A percentile compares a stretch with the other conserved stretches of the same genome.
Evolutionary conservation across 805 yeast species (phyloP).

Genomic region (Nakazawaea populi): DNA sequence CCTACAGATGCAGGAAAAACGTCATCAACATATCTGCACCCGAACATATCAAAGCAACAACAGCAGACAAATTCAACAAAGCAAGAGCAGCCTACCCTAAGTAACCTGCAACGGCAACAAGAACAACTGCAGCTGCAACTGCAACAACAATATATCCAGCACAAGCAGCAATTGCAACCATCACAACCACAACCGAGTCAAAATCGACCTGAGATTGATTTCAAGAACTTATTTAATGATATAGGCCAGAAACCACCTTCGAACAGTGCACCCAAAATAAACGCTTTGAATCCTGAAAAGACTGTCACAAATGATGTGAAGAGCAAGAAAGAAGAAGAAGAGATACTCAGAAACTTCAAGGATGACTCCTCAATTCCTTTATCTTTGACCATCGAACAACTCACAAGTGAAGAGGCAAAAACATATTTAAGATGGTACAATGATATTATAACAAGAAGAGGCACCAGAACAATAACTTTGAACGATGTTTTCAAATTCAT

Average conservation of each 20-base stretch:
- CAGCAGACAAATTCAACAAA: background rate
- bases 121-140: background rate
- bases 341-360: constrained; percentile 4
- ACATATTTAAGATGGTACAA: constrained; percentile 94
- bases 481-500: constrained; percentile 77
- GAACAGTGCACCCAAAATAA: background rate
- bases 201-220: constrained; percentile 6
- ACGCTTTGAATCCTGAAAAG: background rate
- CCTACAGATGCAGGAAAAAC: constrained; percentile 8
- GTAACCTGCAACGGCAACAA: background rate
- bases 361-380: constrained; percentile 48
- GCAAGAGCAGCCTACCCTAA: constrained; percentile 4
- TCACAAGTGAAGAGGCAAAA: constrained; percentile 71
- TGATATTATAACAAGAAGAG: constrained; percentile 69
- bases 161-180: background rate
- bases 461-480: constrained; percentile 58
- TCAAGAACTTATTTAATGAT: constrained; percentile 5
- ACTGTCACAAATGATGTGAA: background rate
- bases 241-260: background rate
- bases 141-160: background rate
- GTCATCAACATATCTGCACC: background rate
- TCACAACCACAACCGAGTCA: background rate
- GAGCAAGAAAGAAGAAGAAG: background rate
- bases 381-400: constrained; percentile 58
- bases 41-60: constrained; percentile 9